These are phyloP conservation scores for Boletus edulis DNA, from an alignment of 768 basidiomycete genomes.

Conservation along the genomic window DNA sequence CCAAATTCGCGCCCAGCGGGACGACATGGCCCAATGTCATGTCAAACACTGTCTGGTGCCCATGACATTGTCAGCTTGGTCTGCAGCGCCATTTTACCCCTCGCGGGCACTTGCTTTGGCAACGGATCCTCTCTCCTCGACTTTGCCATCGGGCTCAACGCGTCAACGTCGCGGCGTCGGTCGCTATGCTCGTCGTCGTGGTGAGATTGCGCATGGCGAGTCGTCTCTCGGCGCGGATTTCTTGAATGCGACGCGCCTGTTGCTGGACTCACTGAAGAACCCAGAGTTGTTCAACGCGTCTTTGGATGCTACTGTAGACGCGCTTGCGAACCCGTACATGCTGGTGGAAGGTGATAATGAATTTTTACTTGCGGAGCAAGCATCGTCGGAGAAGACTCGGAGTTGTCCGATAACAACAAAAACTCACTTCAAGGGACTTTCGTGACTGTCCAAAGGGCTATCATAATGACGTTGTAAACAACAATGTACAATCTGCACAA, in stretches of 20 bases:
- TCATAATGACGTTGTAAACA: background rate
- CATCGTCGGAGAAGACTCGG: too few relatives aligned
- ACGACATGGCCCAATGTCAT: background rate
- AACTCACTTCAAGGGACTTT: too few relatives aligned
- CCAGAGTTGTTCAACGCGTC: conserved; percentile 4
- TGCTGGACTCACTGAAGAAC: background rate
- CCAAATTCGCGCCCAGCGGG: background rate
- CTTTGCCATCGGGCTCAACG: background rate
- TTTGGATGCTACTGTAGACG: background rate
- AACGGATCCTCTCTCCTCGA: background rate
- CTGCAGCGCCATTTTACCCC: background rate
- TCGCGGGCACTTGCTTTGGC: background rate
- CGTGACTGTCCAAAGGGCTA: background rate
- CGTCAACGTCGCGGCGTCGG: too few relatives aligned
- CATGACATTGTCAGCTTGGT: background rate
- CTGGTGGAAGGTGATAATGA: too few relatives aligned
- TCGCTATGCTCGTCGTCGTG: too few relatives aligned
- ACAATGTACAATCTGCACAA: conserved; percentile 19
- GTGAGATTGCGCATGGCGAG: too few relatives aligned
- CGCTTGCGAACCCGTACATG: background rate
- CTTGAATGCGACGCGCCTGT: background rate
- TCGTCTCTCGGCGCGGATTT: background rate
- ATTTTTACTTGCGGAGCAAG: too few relatives aligned
- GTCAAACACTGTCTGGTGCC: background rate
- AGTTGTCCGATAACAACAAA: too few relatives aligned